Conservation (phyloP, 108 stramenopile species). For the Fragilaria crotonensis region DNA sequence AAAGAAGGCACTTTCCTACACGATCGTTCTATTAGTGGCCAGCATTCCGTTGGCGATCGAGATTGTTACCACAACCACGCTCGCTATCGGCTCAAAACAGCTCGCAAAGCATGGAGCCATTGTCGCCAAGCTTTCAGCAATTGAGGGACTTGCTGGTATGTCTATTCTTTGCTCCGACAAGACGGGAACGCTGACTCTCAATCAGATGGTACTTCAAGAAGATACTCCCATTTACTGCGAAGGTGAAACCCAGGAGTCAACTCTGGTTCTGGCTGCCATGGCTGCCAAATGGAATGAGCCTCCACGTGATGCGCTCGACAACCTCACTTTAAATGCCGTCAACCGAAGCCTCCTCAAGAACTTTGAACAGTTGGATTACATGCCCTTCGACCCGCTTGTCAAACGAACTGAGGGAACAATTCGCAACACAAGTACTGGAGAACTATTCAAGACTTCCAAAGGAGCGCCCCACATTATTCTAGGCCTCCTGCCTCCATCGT, state of each 20-base stretch:
- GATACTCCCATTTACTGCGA: conserved; percentile 38
- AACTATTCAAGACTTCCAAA: conserved; percentile 56
- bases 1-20: conserved; percentile 35
- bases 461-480: conserved; percentile 73
- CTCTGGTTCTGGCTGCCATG: conserved; percentile 52
- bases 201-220: conserved; percentile 60
- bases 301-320: conserved; percentile 56
- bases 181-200: conserved; percentile 81
- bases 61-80: conserved; percentile 66
- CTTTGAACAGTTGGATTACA: conserved; percentile 45
- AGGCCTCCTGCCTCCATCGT: conserved; percentile 20
- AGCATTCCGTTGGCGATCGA: conserved; percentile 80
- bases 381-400: conserved; percentile 71
- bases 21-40: conserved; percentile 70
- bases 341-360: conserved; percentile 27
- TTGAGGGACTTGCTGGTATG: conserved; percentile 80
- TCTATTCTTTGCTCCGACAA: conserved; percentile 80
- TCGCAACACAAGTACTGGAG: conserved; percentile 24
- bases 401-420: conserved; percentile 72
- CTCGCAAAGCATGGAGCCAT: conserved; percentile 65
- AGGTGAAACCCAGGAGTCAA: conserved; percentile 40
- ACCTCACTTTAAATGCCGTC: conserved; percentile 35
- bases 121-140: conserved; percentile 69
- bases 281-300: conserved; percentile 58
- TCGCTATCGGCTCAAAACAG: conserved; percentile 67